Percentiles rank a stretch among this genome's conserved stretches.
Evolutionary conservation across 1,284 basidiomycete species (phyloP).

Genomic region (Baeospora myosura): DNA sequence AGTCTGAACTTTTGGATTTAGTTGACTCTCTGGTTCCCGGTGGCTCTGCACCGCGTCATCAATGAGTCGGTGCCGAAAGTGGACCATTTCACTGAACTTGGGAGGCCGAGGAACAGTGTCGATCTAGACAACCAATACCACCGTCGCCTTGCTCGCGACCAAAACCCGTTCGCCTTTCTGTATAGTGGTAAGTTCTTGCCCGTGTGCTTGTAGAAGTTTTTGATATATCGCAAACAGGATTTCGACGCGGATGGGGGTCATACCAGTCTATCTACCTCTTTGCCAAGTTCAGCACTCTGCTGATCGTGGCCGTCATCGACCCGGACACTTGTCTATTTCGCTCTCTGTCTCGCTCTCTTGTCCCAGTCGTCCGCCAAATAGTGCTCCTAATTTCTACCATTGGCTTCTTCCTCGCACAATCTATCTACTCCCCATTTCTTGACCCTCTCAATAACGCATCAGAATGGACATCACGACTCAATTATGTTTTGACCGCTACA

Average conservation of each 20-base stretch:
- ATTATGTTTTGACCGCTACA: slow-evolving; percentile 60
- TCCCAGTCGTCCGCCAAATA: slow-evolving; percentile 57
- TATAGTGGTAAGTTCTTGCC: slow-evolving; percentile 47
- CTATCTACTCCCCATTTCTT: slow-evolving; percentile 57
- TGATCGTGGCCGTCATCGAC: slow-evolving; percentile 63
- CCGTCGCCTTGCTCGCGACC: slow-evolving; percentile 56
- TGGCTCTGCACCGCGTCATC: slow-evolving; percentile 54
- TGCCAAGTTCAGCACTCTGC: slow-evolving; percentile 63
- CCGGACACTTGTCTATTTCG: slow-evolving; percentile 73
- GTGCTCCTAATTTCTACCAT: slow-evolving; percentile 55
- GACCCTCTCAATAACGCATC: slow-evolving; percentile 72
- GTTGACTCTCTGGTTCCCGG: slow-evolving; percentile 71
- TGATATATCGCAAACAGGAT: slow-evolving; percentile 41
- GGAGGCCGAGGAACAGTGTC: slow-evolving; percentile 43
- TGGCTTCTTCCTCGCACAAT: slow-evolving; percentile 57
- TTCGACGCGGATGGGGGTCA: slow-evolving; percentile 60
- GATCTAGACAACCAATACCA: slow-evolving; percentile 74
- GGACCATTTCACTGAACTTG: slow-evolving; percentile 67
- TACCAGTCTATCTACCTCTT: slow-evolving; percentile 58
- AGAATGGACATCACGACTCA: slow-evolving; percentile 67
- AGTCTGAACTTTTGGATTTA: slow-evolving; percentile 26
- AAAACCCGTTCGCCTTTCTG: slow-evolving; percentile 65
- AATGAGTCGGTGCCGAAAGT: slow-evolving; percentile 54
- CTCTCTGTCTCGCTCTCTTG: slow-evolving; percentile 36
- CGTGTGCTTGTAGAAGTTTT: slow-evolving; percentile 6